A percentile compares a stretch with the other conserved stretches of the same genome.
These are phyloP conservation scores for Fragaria vesca DNA, from an alignment of 306 rosid species.

Conservation along the genomic window DNA sequence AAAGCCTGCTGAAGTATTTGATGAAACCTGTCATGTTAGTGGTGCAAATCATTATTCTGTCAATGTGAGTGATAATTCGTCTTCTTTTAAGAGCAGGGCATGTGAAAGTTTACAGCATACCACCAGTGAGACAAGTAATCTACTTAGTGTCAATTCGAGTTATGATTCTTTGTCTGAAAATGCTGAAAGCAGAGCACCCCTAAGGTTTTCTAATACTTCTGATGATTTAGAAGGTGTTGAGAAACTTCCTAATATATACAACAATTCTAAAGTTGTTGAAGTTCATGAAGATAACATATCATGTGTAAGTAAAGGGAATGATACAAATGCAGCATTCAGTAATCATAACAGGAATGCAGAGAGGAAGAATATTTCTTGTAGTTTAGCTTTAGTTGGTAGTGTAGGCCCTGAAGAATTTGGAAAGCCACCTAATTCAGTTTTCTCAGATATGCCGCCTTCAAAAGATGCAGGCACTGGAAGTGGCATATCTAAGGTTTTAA, in stretches of 20 bases:
- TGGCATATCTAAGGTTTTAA: constrained; percentile 38
- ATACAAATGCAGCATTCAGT: constrained; percentile 33
- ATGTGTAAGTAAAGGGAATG: constrained; percentile 59
- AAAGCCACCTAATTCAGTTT: constrained; percentile 39
- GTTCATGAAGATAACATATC: constrained; percentile 57
- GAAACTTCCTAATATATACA: constrained; percentile 30
- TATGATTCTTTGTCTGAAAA: constrained; percentile 65
- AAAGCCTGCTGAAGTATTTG: constrained; percentile 59
- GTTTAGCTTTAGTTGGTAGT: constrained; percentile 54
- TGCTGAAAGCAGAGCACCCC: constrained; percentile 56
- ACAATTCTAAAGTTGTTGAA: constrained; percentile 47
- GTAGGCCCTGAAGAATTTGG: constrained; percentile 45
- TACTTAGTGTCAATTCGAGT: constrained; percentile 45
- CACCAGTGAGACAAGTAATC: constrained; percentile 59
- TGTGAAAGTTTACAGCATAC: constrained; percentile 52
- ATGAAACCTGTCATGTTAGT: constrained; percentile 58
- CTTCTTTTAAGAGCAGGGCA: constrained; percentile 53
- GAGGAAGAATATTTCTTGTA: constrained; percentile 28
- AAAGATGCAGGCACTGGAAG: constrained; percentile 38
- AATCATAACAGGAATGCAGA: constrained; percentile 42
- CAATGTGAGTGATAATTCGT: constrained; percentile 44
- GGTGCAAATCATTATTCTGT: constrained; percentile 49
- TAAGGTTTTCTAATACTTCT: constrained; percentile 28
- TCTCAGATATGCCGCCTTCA: constrained; percentile 41
- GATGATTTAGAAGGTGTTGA: constrained; percentile 26